Percentiles rank a stretch among this genome's conserved stretches.
phyloP scores from a whole-genome alignment of 2,329 filamentous ascomycete genomes.

The Sporothrix globosa region DNA sequence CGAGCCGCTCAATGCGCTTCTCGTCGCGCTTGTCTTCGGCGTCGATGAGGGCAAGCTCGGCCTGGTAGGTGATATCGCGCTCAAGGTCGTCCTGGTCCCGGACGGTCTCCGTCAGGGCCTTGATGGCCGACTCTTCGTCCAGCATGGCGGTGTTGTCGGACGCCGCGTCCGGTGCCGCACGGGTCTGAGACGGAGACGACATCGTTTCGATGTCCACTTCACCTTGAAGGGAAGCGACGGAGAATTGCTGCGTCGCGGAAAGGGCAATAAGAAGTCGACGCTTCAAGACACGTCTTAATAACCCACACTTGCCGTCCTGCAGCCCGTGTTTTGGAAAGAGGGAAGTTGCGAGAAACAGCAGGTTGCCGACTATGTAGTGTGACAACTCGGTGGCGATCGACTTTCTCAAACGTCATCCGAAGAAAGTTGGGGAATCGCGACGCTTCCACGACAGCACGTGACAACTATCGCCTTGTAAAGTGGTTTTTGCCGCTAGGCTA shows the following conservation, averaged over 20 bases:
- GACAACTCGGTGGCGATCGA: neutral
- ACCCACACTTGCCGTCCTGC: neutral
- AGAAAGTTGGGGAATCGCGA: slow-evolving; percentile 27
- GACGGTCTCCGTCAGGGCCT: slow-evolving; percentile 67
- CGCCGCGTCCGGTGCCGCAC: neutral
- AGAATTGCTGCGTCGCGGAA: neutral
- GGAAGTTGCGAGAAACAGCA: too few relatives aligned
- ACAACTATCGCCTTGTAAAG: neutral
- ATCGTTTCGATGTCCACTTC: neutral
- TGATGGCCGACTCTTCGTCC: slow-evolving; percentile 64
- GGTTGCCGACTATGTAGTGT: neutral
- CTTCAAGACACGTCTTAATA: too few relatives aligned
- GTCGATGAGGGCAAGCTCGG: slow-evolving; percentile 62
- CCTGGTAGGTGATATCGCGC: slow-evolving; percentile 73
- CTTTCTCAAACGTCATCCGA: neutral
- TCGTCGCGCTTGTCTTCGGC: slow-evolving; percentile 66
- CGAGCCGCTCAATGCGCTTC: slow-evolving; percentile 63
- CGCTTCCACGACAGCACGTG: slow-evolving; percentile 33
- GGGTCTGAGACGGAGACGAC: neutral
- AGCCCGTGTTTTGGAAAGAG: neutral
- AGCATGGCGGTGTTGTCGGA: slow-evolving; percentile 38
- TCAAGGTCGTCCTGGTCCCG: slow-evolving; percentile 90
- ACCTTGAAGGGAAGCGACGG: neutral
- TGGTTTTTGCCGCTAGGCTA: slow-evolving; percentile 20
- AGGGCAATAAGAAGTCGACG: too few relatives aligned